Percentiles rank a stretch among this genome's conserved stretches.
Conservation (phyloP, 441 rosid genomes). For the Metrosideros polymorpha region DNA sequence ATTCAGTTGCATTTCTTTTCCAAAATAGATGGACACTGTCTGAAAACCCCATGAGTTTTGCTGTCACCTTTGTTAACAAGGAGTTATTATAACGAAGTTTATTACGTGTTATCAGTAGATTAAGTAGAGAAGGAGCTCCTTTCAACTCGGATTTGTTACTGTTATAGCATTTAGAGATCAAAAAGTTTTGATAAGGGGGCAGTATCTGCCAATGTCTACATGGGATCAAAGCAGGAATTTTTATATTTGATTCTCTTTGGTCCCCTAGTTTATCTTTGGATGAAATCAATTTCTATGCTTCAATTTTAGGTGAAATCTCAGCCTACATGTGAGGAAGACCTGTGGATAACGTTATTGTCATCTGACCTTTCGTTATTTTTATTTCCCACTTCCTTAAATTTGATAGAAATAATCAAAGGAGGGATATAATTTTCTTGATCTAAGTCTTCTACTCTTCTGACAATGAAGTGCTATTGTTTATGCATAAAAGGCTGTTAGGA, state of each 20-base stretch:
- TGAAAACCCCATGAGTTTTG: not conserved
- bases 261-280: not conserved
- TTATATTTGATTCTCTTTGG: not conserved
- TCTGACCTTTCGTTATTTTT: not conserved
- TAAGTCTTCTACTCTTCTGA: not conserved
- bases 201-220: not conserved
- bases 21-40: not conserved
- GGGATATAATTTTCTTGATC: not conserved
- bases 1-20: not conserved
- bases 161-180: not conserved
- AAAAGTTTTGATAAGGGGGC: not conserved
- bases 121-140: not conserved
- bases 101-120: not conserved
- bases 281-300: not conserved
- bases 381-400: not conserved
- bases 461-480: not conserved
- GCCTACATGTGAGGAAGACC: not conserved
- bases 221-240: not conserved
- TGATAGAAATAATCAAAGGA: not conserved
- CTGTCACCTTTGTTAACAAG: not conserved
- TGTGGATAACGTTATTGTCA: not conserved
- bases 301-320: not conserved
- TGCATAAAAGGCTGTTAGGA: not conserved
- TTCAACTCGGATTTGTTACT: not conserved
- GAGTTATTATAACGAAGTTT: not conserved